Evolutionary conservation across 805 yeast species (phyloP).

Genomic region (Sugiyamaella mastotermitis): DNA sequence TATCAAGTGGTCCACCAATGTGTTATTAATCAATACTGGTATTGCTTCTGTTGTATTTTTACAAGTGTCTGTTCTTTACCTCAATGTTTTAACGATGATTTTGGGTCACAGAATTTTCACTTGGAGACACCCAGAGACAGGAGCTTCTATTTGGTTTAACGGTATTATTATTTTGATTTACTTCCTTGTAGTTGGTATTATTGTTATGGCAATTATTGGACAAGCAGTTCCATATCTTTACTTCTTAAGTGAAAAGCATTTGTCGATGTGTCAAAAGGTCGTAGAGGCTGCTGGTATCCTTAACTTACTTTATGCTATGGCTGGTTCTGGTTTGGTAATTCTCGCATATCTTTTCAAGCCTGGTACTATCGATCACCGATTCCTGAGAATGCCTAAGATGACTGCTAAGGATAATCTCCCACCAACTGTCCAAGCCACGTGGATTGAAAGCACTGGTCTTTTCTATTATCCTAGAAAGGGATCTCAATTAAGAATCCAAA

Average conservation of each 20-base stretch:
- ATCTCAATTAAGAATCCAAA: conserved; percentile 33
- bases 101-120: conserved; percentile 68
- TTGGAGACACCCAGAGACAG: conserved; percentile 71
- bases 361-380: conserved; percentile 41
- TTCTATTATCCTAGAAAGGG: conserved; percentile 53
- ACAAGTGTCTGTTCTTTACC: conserved; percentile 49
- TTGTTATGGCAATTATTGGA: conserved; percentile 66
- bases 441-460: conserved; percentile 62
- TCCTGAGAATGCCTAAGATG: conserved; percentile 16
- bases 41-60: conserved; percentile 51
- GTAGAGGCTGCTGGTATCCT: conserved; percentile 46
- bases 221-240: conserved; percentile 55
- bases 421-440: conserved; percentile 54
- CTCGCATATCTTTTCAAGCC: conserved; percentile 53
- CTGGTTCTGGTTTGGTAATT: conserved; percentile 44
- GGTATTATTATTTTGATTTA: conserved; percentile 45
- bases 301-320: conserved; percentile 44
- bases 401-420: conserved; percentile 23
- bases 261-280: conserved; percentile 47
- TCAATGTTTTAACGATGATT: conserved; percentile 55
- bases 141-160: conserved; percentile 47
- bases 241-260: conserved; percentile 42
- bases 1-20: conserved; percentile 49
- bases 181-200: conserved; percentile 47
- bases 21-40: conserved; percentile 45